A percentile compares a stretch with the other conserved stretches of the same genome.
phyloP scores from a whole-genome alignment of 2,329 filamentous ascomycete species.

The Chrysoporthe cubensis region DNA sequence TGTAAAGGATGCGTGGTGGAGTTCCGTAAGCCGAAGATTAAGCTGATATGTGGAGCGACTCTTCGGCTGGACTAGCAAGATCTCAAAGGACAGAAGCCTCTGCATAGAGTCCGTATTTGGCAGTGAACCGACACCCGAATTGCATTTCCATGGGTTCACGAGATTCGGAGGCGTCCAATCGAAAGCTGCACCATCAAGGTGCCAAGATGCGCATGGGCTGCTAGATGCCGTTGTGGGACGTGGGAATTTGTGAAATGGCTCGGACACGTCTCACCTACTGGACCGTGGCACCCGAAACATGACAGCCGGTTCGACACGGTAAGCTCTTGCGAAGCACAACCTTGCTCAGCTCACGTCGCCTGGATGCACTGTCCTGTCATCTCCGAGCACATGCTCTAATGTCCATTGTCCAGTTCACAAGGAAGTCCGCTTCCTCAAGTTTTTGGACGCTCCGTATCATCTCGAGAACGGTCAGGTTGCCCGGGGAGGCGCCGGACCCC shows the following conservation, averaged over 20 bases:
- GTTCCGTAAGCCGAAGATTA: background rate
- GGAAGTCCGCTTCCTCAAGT: background rate
- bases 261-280: background rate
- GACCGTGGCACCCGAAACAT: background rate
- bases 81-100: background rate
- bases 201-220: background rate
- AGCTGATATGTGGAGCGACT: background rate
- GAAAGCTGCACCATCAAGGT: background rate
- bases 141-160: background rate
- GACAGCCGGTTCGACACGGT: background rate
- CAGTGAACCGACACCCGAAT: conserved; percentile 10
- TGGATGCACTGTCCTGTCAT: background rate
- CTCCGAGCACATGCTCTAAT: background rate
- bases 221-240: conserved; percentile 4
- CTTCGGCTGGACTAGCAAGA: background rate
- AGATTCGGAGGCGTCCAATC: background rate
- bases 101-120: background rate
- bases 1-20: background rate
- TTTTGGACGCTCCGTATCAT: background rate
- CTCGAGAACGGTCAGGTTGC: background rate
- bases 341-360: background rate
- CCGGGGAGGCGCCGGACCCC: background rate
- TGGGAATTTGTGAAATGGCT: background rate
- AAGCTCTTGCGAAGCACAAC: background rate
- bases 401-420: background rate